Percentiles rank a stretch among this genome's conserved stretches.
Evolutionary conservation across 2,329 filamentous ascomycete genomes (phyloP).

Genomic region (Emergomyces africanus): DNA sequence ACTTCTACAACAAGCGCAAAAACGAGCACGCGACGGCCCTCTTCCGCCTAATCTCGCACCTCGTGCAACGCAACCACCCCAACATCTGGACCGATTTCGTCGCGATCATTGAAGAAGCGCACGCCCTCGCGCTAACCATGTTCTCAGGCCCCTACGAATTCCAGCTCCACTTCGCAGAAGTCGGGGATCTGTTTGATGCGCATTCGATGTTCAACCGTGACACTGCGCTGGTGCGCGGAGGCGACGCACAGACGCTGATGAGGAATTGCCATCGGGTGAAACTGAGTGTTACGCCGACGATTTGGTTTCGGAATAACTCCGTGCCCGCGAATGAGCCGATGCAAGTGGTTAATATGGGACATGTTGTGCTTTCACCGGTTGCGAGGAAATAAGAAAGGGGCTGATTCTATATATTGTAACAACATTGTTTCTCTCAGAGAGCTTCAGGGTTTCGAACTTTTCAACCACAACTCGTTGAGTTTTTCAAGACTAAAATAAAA

Average conservation of each 20-base stretch:
- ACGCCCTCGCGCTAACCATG: constrained; percentile 17
- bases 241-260: constrained; percentile 7
- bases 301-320: constrained; percentile 10
- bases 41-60: neutral
- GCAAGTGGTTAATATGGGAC: constrained; percentile 9
- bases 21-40: constrained; percentile 8
- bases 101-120: constrained; percentile 18
- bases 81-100: constrained; percentile 14
- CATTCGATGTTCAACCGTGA: constrained; percentile 17
- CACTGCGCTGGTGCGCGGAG: neutral
- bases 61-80: constrained; percentile 15
- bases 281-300: constrained; percentile 14
- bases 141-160: constrained; percentile 17
- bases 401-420: neutral
- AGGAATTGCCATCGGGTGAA: constrained; percentile 9
- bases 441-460: neutral
- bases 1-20: constrained; percentile 13
- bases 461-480: neutral
- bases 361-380: constrained; percentile 7
- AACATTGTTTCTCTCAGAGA: no score
- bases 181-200: constrained; percentile 15
- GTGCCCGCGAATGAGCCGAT: neutral
- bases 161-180: constrained; percentile 14
- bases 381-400: neutral
- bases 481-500: neutral